These are phyloP conservation scores for Sambucus nigra DNA, from an alignment of 129 eudicot genomes.

Conservation along the genomic window DNA sequence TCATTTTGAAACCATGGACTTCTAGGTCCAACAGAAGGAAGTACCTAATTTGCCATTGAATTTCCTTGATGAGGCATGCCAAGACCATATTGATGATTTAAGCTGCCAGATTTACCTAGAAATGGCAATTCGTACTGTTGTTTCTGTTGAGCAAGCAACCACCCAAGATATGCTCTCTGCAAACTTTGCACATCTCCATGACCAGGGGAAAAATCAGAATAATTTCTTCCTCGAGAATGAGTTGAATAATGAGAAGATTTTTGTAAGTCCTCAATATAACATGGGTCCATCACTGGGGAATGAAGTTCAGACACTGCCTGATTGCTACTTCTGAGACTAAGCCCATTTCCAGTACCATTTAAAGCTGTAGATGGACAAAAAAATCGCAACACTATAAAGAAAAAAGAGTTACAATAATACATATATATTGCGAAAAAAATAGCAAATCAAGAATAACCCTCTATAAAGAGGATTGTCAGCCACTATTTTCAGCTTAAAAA, in stretches of 20 bases:
- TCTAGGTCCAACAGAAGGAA: conserved; percentile 19
- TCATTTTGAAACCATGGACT: conserved; percentile 31
- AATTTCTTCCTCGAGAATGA: conserved; percentile 23
- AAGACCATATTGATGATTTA: conserved; percentile 28
- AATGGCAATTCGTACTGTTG: conserved; percentile 35
- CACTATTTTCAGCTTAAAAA: conserved; percentile 18
- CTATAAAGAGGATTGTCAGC: conserved; percentile 23
- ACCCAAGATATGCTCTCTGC: conserved; percentile 50
- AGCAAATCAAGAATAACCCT: conserved; percentile 19
- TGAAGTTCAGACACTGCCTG: conserved; percentile 26
- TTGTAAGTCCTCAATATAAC: conserved; percentile 15
- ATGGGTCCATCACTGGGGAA: conserved; percentile 27
- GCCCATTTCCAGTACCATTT: conserved; percentile 26
- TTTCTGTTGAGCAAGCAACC: conserved; percentile 47
- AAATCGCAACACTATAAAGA: background rate
- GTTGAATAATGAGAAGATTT: conserved; percentile 19
- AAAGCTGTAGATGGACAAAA: conserved; percentile 33
- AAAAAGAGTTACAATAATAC: background rate
- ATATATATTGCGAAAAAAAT: background rate
- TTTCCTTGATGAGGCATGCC: conserved; percentile 37
- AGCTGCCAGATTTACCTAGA: conserved; percentile 32
- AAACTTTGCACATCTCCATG: conserved; percentile 42
- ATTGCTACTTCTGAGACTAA: conserved; percentile 19
- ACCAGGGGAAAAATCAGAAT: conserved; percentile 18
- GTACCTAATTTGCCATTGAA: conserved; percentile 20